Evolutionary conservation across 176 grass and related monocot genomes (phyloP).

Genomic region (Elymus sibiricus): DNA sequence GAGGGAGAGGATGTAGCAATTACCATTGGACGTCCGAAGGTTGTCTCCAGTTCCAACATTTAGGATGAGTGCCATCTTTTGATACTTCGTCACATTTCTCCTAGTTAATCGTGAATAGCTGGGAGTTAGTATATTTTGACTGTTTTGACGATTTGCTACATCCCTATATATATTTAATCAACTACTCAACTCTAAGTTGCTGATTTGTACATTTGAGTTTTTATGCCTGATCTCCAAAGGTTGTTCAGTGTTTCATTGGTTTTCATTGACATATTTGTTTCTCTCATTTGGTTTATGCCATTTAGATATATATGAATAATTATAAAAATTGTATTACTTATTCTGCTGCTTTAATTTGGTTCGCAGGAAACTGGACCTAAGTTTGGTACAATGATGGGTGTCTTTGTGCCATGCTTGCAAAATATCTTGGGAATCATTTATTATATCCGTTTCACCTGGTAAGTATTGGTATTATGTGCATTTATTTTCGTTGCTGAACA

Average conservation of each 20-base stretch:
- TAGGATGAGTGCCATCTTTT: background rate
- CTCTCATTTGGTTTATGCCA: background rate
- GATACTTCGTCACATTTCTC: background rate
- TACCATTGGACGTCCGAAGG: constrained; percentile 67
- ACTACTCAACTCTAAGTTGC: background rate
- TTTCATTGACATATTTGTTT: constrained; percentile 5
- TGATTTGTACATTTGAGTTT: background rate
- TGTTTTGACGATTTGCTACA: background rate
- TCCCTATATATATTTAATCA: background rate
- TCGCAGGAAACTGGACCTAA: constrained; percentile 64
- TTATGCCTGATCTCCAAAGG: background rate
- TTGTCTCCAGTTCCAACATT: constrained; percentile 33
- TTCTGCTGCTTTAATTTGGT: constrained; percentile 12
- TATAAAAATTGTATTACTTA: background rate
- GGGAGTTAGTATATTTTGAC: background rate
- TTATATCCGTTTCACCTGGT: constrained; percentile 99
- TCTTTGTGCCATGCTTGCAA: constrained; percentile 95
- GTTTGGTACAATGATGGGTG: constrained; percentile 93
- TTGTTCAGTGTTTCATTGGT: background rate
- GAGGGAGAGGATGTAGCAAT: constrained; percentile 89
- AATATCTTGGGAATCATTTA: constrained; percentile 99
- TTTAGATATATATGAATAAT: background rate
- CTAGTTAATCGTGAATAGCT: constrained; percentile 8
- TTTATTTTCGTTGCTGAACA: background rate
- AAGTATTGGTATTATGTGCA: background rate